A percentile compares a stretch with the other conserved stretches of the same genome.
phyloP scores from a whole-genome alignment of 345 rosid species.

The Rhizophora apiculata region DNA sequence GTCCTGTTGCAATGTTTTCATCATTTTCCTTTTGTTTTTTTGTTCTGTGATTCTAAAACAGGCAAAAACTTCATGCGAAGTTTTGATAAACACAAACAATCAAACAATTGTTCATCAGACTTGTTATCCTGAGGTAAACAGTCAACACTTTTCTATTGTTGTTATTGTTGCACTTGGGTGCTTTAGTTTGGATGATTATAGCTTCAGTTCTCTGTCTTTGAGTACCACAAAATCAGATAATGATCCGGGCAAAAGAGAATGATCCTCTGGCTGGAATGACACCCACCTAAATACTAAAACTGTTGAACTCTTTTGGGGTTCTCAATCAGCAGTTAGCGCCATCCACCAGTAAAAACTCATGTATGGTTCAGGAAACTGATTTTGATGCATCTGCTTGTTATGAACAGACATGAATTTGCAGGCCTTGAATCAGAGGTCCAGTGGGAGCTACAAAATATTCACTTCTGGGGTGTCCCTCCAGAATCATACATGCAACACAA shows the following conservation, averaged over 20 bases:
- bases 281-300: not conserved
- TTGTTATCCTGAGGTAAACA: conserved; percentile 35
- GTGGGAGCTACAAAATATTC: not conserved
- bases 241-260: no score
- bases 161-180: not conserved
- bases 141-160: not conserved
- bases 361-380: not conserved
- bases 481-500: not conserved
- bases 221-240: no score
- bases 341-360: not conserved
- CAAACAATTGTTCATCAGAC: conserved; percentile 38
- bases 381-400: not conserved
- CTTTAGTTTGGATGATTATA: no score
- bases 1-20: not conserved
- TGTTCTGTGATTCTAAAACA: not conserved
- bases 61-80: conserved; percentile 39
- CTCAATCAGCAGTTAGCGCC: not conserved
- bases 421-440: not conserved
- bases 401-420: not conserved
- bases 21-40: not conserved
- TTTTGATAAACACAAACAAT: conserved; percentile 35
- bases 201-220: not conserved
- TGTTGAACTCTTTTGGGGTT: not conserved
- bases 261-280: not conserved
- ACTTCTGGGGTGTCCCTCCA: not conserved